phyloP scores from a whole-genome alignment of 2,329 filamentous ascomycete genomes.

The Aspergillus japonicus region DNA sequence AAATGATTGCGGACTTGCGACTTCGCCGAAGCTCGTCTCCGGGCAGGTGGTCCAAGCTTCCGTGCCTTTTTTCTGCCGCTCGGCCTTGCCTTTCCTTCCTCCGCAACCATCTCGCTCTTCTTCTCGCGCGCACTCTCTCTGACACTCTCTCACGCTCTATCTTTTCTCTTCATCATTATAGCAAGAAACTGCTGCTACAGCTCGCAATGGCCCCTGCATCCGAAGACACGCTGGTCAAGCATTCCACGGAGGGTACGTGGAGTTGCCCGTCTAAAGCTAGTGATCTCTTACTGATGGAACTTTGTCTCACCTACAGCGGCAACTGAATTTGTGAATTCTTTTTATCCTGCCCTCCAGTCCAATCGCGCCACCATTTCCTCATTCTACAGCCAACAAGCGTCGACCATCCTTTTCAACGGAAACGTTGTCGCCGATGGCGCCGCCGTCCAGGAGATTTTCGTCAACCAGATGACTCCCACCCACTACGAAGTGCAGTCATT shows the following conservation, averaged over 20 bases:
- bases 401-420: constrained; percentile 80
- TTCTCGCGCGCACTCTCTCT: not conserved
- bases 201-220: constrained; percentile 31
- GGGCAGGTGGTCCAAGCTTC: constrained; percentile 38
- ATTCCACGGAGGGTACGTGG: constrained; percentile 43
- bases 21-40: constrained; percentile 30
- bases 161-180: too few relatives aligned
- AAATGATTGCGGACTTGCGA: constrained; percentile 20
- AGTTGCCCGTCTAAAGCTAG: not conserved
- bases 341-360: constrained; percentile 71
- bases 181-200: too few relatives aligned
- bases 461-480: constrained; percentile 60
- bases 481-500: constrained; percentile 74
- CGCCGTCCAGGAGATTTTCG: constrained; percentile 68
- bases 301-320: constrained; percentile 55
- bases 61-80: constrained; percentile 24
- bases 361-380: constrained; percentile 56
- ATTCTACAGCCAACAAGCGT: constrained; percentile 65
- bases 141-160: not conserved
- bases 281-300: not conserved
- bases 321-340: constrained; percentile 68
- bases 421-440: constrained; percentile 61
- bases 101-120: constrained; percentile 1
- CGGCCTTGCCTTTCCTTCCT: constrained; percentile 9
- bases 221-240: constrained; percentile 40